These are phyloP conservation scores for Picochlorum sp. DNA, from an alignment of 139 green algal species.

Conservation along the genomic window DNA sequence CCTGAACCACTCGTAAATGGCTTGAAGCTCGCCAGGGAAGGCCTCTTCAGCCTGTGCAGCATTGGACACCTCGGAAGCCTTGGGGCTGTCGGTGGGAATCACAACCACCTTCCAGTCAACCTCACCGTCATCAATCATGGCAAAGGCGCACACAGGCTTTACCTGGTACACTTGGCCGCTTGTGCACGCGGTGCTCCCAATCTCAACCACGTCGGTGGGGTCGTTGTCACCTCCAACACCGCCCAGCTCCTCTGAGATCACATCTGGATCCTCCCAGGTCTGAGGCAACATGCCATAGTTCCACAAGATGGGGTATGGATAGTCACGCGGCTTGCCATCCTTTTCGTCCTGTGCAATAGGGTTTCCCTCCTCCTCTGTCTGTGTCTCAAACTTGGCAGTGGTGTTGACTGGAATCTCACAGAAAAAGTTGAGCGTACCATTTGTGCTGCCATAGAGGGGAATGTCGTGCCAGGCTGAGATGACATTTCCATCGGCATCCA, in stretches of 20 bases:
- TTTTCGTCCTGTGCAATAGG: conserved; percentile 99
- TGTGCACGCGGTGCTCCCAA: conserved; percentile 50
- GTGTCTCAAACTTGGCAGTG: conserved; percentile 96
- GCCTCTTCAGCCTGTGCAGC: conserved; percentile 93
- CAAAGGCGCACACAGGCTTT: conserved; percentile 74
- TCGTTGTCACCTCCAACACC: conserved; percentile 88
- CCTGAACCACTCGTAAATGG: conserved; percentile 92
- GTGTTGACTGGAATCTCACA: conserved; percentile 99
- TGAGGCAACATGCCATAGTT: conserved; percentile 99
- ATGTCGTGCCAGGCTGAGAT: conserved; percentile 97
- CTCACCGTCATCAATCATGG: conserved; percentile 99
- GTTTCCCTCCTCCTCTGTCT: conserved; percentile 84
- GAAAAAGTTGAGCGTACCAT: conserved; percentile 89
- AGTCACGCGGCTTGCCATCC: conserved; percentile 98
- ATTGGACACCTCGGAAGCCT: conserved; percentile 83
- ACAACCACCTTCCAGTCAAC: conserved; percentile 98
- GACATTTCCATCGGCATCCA: conserved; percentile 45
- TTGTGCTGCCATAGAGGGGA: conserved; percentile 71
- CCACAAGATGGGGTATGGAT: conserved; percentile 99
- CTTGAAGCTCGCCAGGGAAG: conserved; percentile 88
- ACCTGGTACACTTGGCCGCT: conserved; percentile 88
- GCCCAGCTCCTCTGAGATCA: conserved; percentile 46
- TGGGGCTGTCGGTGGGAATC: conserved; percentile 83
- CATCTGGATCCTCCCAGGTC: conserved; percentile 88
- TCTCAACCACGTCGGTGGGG: conserved; percentile 97